These are phyloP conservation scores for Corylus americana DNA, from an alignment of 306 rosid genomes.

Conservation along the genomic window DNA sequence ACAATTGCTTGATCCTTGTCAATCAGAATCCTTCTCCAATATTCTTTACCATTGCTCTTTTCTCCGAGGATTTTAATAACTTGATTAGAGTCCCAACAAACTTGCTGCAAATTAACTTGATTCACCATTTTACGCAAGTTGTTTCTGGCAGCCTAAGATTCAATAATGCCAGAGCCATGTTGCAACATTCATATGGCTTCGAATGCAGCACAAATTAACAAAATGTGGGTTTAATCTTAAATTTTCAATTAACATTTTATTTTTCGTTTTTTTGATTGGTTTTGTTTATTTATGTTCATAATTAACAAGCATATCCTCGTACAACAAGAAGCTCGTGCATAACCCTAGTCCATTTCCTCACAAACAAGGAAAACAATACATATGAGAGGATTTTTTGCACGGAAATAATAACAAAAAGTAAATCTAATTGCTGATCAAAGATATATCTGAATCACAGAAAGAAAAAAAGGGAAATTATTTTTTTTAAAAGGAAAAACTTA, in stretches of 20 bases:
- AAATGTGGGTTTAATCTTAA: no score
- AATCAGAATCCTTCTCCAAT: neutral
- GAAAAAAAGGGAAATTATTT: neutral
- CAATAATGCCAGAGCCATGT: neutral
- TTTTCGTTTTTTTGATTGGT: no score
- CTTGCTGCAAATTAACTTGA: no score
- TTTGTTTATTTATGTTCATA: no score
- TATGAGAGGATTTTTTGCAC: neutral
- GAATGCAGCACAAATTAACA: no score
- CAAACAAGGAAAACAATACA: neutral
- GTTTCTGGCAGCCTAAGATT: no score
- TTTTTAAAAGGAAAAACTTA: neutral
- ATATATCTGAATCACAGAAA: neutral
- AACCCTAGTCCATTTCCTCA: neutral
- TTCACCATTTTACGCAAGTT: no score
- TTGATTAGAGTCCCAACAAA: neutral
- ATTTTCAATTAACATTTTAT: no score
- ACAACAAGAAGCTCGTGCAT: neutral
- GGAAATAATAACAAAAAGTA: neutral
- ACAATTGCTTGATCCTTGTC: constrained; percentile 3
- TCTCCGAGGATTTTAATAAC: neutral
- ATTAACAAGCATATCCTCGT: no score
- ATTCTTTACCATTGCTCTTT: neutral
- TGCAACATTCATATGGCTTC: no score
- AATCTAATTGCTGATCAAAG: neutral